phyloP scores from a whole-genome alignment of 2,329 filamentous ascomycete genomes.

The Ascochyta clinopodiicola region DNA sequence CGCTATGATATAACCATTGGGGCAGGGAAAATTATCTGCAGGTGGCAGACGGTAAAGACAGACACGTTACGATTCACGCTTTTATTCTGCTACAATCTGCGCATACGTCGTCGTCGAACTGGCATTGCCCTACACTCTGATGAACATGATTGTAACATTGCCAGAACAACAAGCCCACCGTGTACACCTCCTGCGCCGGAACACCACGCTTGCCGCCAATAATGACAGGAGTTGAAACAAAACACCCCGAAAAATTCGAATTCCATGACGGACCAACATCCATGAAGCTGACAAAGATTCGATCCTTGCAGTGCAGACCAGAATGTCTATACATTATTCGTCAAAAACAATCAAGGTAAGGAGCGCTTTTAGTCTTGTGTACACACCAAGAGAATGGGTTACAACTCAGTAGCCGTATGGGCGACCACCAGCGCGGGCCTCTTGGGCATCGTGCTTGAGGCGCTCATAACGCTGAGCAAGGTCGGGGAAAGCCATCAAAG shows the following conservation, averaged over 20 bases:
- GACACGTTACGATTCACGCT: background rate
- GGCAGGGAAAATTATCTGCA: too few relatives aligned
- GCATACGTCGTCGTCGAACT: background rate
- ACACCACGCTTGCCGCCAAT: background rate
- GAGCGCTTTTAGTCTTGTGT: background rate
- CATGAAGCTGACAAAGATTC: background rate
- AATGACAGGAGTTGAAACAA: background rate
- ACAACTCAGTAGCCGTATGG: constrained; percentile 24
- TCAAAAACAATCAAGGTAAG: too few relatives aligned
- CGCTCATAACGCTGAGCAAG: constrained; percentile 24
- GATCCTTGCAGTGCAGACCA: background rate
- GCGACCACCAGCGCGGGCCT: constrained; percentile 25
- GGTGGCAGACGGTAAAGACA: too few relatives aligned
- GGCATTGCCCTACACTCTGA: background rate
- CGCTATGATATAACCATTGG: too few relatives aligned
- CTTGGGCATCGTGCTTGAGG: constrained; percentile 27
- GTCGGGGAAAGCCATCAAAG: constrained; percentile 27
- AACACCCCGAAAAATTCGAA: background rate
- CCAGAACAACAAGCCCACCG: background rate
- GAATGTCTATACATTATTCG: background rate
- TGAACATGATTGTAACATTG: background rate
- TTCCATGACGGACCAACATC: background rate
- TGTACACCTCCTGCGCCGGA: background rate
- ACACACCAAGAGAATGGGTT: background rate
- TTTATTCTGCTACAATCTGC: background rate